Evolutionary conservation across 2,329 filamentous ascomycete species (phyloP).

Genomic region (Phaeomoniella chlamydospora): DNA sequence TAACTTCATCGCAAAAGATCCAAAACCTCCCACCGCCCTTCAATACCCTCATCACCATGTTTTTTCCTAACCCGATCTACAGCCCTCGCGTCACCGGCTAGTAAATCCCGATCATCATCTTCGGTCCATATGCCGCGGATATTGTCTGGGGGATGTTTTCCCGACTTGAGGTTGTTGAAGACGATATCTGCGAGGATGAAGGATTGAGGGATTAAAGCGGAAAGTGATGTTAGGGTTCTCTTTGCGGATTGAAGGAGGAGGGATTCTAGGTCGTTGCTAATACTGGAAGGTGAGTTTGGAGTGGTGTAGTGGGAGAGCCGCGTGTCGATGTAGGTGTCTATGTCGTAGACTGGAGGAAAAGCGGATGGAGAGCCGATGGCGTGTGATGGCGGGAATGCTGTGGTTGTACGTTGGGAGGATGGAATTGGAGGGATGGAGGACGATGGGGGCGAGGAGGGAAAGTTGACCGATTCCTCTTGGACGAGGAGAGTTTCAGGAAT

Average conservation of each 20-base stretch:
- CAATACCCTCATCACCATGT: conserved; percentile 24
- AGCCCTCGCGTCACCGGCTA: conserved; percentile 16
- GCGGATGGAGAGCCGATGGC: neutral
- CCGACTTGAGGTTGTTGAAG: conserved; percentile 15
- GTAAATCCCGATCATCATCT: conserved; percentile 25
- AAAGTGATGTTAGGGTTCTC: neutral
- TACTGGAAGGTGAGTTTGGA: neutral
- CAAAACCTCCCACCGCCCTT: conserved; percentile 16
- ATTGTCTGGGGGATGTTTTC: conserved; percentile 21
- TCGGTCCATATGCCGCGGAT: conserved; percentile 32
- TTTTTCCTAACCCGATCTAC: conserved; percentile 24
- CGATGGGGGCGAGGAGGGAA: neutral
- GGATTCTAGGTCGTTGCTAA: conserved; percentile 8
- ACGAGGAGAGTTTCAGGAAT: neutral
- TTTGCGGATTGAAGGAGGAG: neutral
- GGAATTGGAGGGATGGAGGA: neutral
- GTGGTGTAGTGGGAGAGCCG: conserved; percentile 2
- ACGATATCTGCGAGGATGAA: conserved; percentile 19
- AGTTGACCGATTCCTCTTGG: no score
- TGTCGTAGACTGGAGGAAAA: conserved; percentile 8
- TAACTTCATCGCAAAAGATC: conserved; percentile 21
- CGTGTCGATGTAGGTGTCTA: conserved; percentile 24
- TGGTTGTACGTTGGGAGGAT: no score
- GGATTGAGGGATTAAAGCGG: neutral
- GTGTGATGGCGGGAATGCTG: neutral